Evolutionary conservation across 192 early-diverging fungal species (phyloP), one percentile per base, ranked within the genome.

Genomic region (Ambispora gerdemannii): DNA sequence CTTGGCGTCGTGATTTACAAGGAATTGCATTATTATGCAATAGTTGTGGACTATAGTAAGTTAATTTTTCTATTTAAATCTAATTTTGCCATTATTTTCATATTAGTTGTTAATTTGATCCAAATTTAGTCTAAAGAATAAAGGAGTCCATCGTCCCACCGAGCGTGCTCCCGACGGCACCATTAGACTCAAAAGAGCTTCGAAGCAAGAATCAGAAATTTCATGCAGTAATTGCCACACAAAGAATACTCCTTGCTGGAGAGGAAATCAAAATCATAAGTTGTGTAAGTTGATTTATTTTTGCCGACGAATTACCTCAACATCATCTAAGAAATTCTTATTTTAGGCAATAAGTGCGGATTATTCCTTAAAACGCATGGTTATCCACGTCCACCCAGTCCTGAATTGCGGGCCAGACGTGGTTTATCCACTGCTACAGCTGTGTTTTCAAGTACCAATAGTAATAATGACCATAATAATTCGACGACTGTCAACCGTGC

Each of bases 41-140:
- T 58, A 13, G 19, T 1, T 58, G 55, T 58, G 55, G 55, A 58
- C 28, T 58, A 13, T 58, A 58, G 19, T 50, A 50, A 50, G 50
- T 50, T 15, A 2, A n/a, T 50, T 50, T 20, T n/a, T n/a, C 2
- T 20, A n/a, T 20, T 50, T 2, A 20, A 50, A 20, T n/a, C 50
- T 50, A 2, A n/a, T 50, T 2, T 50, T 50, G n/a, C n/a, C n/a
- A n/a, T n/a, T n/a, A n/a, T n/a, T n/a, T n/a, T n/a, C n/a, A n/a
- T n/a, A n/a, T n/a, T n/a, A n/a, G n/a, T n/a, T n/a, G n/a, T n/a
- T n/a, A n/a, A n/a, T n/a, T n/a, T n/a, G n/a, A n/a, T n/a, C n/a
- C n/a, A n/a, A n/a, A n/a, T n/a, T n/a, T n/a, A 69, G 67, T 43
- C 49, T 70, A 30, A 70, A 70, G 55, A 60, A 49, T 27, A 70